Evolutionary conservation across 2,329 filamentous ascomycete genomes (phyloP).

Genomic region (Aspergillus sojae): DNA sequence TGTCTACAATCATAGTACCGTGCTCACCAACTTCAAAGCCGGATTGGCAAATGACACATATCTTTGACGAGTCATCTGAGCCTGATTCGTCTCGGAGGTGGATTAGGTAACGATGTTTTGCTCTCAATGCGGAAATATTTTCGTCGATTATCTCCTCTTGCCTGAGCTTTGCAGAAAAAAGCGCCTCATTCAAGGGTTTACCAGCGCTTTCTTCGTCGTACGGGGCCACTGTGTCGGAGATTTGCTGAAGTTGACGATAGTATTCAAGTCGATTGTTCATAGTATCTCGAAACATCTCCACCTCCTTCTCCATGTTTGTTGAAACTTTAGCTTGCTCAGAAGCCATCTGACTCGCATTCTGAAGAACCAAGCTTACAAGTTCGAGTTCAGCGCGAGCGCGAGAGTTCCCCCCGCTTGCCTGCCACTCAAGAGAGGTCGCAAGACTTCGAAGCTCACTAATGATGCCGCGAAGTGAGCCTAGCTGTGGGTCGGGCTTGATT

Average conservation of each 20-base stretch:
- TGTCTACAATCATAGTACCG: not conserved
- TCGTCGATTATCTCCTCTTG: slow-evolving; percentile 57
- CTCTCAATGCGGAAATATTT: slow-evolving; percentile 64
- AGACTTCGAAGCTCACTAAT: slow-evolving; percentile 71
- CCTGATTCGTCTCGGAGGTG: slow-evolving; percentile 64
- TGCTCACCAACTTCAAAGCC: slow-evolving; percentile 73
- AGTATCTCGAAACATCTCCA: slow-evolving; percentile 72
- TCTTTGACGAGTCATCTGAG: slow-evolving; percentile 61
- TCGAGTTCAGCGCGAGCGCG: slow-evolving; percentile 65
- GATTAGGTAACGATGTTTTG: slow-evolving; percentile 76
- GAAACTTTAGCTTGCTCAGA: slow-evolving; percentile 56
- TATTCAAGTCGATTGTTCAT: slow-evolving; percentile 89
- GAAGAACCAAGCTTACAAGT: slow-evolving; percentile 67
- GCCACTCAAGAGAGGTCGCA: slow-evolving; percentile 60
- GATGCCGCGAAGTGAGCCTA: slow-evolving; percentile 70
- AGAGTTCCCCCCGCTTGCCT: slow-evolving; percentile 55
- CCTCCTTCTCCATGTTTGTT: slow-evolving; percentile 61
- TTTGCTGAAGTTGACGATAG: slow-evolving; percentile 83
- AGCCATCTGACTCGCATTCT: slow-evolving; percentile 57
- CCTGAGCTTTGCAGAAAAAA: slow-evolving; percentile 46
- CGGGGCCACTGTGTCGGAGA: slow-evolving; percentile 84
- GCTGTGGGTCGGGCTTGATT: slow-evolving; percentile 48
- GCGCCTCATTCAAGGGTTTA: slow-evolving; percentile 55
- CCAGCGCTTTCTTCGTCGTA: slow-evolving; percentile 66
- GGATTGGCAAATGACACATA: slow-evolving; percentile 85